Percentiles rank a stretch among this genome's conserved stretches.
Evolutionary conservation across 345 rosid species (phyloP).

Genomic region (Tarenaya hassleriana): DNA sequence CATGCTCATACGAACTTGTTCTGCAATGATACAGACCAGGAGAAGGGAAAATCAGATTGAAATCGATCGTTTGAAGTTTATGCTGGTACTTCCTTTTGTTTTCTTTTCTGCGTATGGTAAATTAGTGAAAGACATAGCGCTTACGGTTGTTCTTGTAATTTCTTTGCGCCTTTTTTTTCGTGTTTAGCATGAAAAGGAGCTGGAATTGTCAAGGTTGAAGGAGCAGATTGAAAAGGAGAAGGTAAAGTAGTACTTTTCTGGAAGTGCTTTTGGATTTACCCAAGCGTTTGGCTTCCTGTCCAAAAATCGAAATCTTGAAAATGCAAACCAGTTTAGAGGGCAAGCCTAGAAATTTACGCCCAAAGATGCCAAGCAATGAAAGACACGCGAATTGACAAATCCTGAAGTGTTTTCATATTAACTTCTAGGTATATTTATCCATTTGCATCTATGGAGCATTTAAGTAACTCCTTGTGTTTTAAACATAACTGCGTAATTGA

Average conservation of each 20-base stretch:
- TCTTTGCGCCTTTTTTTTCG: conserved; percentile 5
- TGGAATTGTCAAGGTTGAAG: conserved; percentile 68
- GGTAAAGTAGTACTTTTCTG: conserved; percentile 35
- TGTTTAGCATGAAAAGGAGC: conserved; percentile 71
- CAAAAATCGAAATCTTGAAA: too few species aligned
- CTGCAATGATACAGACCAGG: conserved; percentile 42
- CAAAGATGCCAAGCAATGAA: too few species aligned
- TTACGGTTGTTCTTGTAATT: too few species aligned
- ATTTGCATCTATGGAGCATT: not conserved
- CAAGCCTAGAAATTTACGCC: too few species aligned
- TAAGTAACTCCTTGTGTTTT: not conserved
- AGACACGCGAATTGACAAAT: conserved; percentile 7
- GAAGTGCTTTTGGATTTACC: not conserved
- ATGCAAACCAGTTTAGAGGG: too few species aligned
- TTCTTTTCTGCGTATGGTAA: conserved; percentile 13
- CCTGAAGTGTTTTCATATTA: not conserved
- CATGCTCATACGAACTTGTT: too few species aligned
- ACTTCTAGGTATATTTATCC: conserved; percentile 3
- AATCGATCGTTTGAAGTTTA: conserved; percentile 52
- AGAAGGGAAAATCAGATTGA: conserved; percentile 45
- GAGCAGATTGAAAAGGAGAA: conserved; percentile 83
- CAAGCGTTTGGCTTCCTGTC: not conserved
- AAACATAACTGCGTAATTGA: too few species aligned
- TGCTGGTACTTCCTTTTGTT: conserved; percentile 96
- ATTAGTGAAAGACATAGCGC: not conserved